phyloP scores from a whole-genome alignment of 2,329 filamentous ascomycete species.

The Ramularia collo-cygni region DNA sequence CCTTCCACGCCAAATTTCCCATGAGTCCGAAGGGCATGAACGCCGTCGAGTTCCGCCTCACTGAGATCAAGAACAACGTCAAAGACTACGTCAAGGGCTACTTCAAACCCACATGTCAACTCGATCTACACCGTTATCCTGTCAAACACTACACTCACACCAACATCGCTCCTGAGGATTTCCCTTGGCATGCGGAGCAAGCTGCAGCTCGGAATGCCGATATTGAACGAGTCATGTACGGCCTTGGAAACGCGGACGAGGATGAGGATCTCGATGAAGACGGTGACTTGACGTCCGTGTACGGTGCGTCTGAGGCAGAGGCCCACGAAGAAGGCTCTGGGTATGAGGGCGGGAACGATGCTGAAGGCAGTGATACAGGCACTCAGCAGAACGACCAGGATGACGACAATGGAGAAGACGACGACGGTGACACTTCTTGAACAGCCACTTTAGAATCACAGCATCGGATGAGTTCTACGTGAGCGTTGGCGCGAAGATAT shows the following conservation, averaged over 20 bases:
- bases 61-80: conserved; percentile 38
- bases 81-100: conserved; percentile 32
- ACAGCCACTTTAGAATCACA: too few relatives aligned
- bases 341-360: neutral
- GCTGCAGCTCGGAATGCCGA: neutral
- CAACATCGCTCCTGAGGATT: conserved; percentile 34
- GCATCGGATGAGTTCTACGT: too few relatives aligned
- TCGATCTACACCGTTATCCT: conserved; percentile 32
- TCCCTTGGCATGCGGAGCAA: conserved; percentile 33
- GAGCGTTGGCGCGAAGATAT: too few relatives aligned
- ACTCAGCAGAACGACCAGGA: too few relatives aligned
- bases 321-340: neutral
- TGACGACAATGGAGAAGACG: too few relatives aligned
- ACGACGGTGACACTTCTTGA: too few relatives aligned
- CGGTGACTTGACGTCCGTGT: neutral
- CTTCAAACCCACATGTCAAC: conserved; percentile 16
- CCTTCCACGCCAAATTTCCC: conserved; percentile 37
- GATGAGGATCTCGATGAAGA: neutral
- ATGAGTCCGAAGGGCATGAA: conserved; percentile 38
- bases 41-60: conserved; percentile 36
- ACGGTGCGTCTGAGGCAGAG: neutral
- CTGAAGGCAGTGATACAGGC: neutral
- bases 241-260: too few relatives aligned
- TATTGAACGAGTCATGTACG: too few relatives aligned
- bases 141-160: conserved; percentile 42